Conservation (phyloP, 371 early-diverging fungal species). For the Batrachochytrium dendrobatidis region DNA sequence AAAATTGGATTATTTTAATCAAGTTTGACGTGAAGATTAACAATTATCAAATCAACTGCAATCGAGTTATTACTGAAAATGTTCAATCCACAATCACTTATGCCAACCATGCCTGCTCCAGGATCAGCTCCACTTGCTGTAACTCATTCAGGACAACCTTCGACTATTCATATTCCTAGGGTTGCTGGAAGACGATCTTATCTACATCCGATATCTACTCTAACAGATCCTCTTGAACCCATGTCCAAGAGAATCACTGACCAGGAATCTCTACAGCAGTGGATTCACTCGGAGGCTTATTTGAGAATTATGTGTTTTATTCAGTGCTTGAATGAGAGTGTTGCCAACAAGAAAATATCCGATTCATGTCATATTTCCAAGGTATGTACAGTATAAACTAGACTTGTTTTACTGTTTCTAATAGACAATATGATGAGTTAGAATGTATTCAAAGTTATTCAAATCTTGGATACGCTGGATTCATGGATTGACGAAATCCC, state of each 20-base stretch:
- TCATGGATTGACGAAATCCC: constrained; percentile 69
- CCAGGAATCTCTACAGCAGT: constrained; percentile 46
- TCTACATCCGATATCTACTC: no score
- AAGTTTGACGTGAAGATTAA: no score
- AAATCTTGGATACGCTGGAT: constrained; percentile 57
- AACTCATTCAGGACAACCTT: not conserved
- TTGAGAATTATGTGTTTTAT: constrained; percentile 65
- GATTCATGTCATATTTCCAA: constrained; percentile 13
- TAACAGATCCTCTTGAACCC: constrained; percentile 5
- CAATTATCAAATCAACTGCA: no score
- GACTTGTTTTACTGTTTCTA: not conserved
- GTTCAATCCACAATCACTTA: no score
- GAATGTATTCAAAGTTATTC: constrained; percentile 48
- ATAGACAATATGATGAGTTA: constrained; percentile 13
- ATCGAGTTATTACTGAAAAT: no score
- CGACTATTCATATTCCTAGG: not conserved
- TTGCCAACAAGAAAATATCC: constrained; percentile 16
- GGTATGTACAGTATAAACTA: not conserved
- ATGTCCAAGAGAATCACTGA: constrained; percentile 45
- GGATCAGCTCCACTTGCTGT: constrained; percentile 9
- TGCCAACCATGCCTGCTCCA: constrained; percentile 22
- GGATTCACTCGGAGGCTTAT: constrained; percentile 58
- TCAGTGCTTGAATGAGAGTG: constrained; percentile 52
- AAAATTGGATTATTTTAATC: no score
- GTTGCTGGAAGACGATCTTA: constrained; percentile 5